Evolutionary conservation across 2,329 filamentous ascomycete species (phyloP).

Genomic region (Stemphylium beticola): DNA sequence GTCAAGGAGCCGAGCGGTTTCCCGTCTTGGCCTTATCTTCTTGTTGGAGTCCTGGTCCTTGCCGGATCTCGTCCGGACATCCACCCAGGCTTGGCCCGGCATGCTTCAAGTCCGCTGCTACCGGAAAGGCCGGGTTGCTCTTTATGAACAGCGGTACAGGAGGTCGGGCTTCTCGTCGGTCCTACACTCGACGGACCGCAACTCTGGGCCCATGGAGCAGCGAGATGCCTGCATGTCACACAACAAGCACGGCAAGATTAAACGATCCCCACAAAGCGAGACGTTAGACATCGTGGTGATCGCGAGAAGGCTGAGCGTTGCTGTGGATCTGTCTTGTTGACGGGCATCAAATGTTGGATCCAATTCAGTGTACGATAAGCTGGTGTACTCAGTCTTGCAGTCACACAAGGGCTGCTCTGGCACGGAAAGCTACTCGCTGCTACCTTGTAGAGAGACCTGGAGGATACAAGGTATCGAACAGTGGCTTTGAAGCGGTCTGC

Average conservation of each 20-base stretch:
- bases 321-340: not conserved
- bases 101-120: no score
- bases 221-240: not conserved
- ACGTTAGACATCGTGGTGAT: slow-evolving; percentile 1
- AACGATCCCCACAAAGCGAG: slow-evolving; percentile 8
- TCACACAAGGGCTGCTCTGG: not conserved
- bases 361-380: not conserved
- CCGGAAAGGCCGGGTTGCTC: not conserved
- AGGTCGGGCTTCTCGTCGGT: slow-evolving; percentile 1
- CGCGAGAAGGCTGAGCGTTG: not conserved
- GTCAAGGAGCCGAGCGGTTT: not conserved
- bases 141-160: not conserved
- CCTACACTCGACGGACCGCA: slow-evolving; percentile 4
- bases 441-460: not conserved
- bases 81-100: no score
- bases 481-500: slow-evolving; percentile 6
- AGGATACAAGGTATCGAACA: not conserved
- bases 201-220: not conserved
- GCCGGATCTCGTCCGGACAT: no score
- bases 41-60: not conserved
- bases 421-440: not conserved
- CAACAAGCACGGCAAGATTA: not conserved
- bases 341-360: slow-evolving; percentile 1
- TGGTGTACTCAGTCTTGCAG: not conserved
- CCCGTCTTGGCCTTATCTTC: not conserved